These are phyloP conservation scores for Albugo candida DNA, from an alignment of 352 stramenopile species.

Conservation along the genomic window DNA sequence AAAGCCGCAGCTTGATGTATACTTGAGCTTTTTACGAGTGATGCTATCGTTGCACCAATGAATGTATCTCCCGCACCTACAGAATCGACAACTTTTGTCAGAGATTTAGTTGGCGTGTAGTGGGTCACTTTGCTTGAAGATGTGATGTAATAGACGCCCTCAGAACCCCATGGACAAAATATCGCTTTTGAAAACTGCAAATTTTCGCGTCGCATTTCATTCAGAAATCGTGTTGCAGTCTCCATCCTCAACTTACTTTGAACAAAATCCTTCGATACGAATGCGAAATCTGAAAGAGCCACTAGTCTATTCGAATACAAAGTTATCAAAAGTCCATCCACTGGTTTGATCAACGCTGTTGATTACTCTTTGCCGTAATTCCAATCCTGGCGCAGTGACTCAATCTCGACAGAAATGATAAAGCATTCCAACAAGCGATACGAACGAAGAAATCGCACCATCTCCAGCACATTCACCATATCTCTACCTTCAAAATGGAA, in stretches of 20 bases:
- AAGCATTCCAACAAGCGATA: slow-evolving; percentile 3
- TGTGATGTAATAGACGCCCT: slow-evolving; percentile 37
- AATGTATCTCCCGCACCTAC: slow-evolving; percentile 58
- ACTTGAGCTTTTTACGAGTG: slow-evolving; percentile 13
- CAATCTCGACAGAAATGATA: slow-evolving; percentile 40
- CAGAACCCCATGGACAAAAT: slow-evolving; percentile 40
- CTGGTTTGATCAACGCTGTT: not conserved
- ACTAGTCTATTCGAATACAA: slow-evolving; percentile 15
- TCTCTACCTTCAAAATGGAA: slow-evolving; percentile 60
- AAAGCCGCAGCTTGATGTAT: slow-evolving; percentile 16
- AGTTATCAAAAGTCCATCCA: not conserved
- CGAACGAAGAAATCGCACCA: slow-evolving; percentile 24
- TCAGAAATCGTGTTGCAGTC: slow-evolving; percentile 20
- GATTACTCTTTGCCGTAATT: slow-evolving; percentile 22
- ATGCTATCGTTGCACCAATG: slow-evolving; percentile 38
- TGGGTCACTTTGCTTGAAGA: slow-evolving; percentile 5
- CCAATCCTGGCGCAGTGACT: slow-evolving; percentile 50
- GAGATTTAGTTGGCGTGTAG: slow-evolving; percentile 16
- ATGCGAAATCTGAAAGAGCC: slow-evolving; percentile 22
- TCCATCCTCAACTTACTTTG: slow-evolving; percentile 24
- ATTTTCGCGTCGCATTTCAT: slow-evolving; percentile 2
- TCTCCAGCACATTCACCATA: slow-evolving; percentile 29
- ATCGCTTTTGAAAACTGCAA: slow-evolving; percentile 17
- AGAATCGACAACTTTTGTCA: slow-evolving; percentile 31
- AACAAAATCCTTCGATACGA: slow-evolving; percentile 61